Conservation (phyloP, 805 yeast genomes). For the Candida krabiensis region DNA sequence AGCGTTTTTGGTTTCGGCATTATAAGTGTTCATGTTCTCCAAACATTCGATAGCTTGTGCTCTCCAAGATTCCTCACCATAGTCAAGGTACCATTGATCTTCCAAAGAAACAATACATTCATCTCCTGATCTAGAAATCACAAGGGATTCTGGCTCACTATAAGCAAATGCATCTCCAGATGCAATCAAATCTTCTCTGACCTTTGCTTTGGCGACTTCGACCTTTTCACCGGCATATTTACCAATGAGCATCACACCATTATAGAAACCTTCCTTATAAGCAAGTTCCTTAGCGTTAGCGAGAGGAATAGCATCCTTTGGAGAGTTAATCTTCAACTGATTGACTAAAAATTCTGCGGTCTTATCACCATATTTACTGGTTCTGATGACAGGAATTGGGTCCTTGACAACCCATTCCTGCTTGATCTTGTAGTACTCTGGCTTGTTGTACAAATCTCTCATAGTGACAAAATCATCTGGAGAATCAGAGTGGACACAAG, state of each 20-base stretch:
- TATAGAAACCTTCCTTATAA: slow-evolving; percentile 95
- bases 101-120: slow-evolving; percentile 95
- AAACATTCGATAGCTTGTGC: slow-evolving; percentile 77
- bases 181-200: slow-evolving; percentile 76
- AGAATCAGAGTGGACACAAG: slow-evolving; percentile 98
- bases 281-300: slow-evolving; percentile 93
- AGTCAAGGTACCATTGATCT: slow-evolving; percentile 98
- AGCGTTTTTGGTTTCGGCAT: slow-evolving; percentile 82
- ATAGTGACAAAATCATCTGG: slow-evolving; percentile 95
- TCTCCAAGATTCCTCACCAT: slow-evolving; percentile 94
- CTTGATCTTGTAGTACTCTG: slow-evolving; percentile 85
- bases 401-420: slow-evolving; percentile 83
- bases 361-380: slow-evolving; percentile 84
- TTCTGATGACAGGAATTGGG: slow-evolving; percentile 68
- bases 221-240: slow-evolving; percentile 86
- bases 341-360: slow-evolving; percentile 85
- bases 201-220: slow-evolving; percentile 86
- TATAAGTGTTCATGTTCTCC: slow-evolving; percentile 70
- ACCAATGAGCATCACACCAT: slow-evolving; percentile 80
- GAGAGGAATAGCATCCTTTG: slow-evolving; percentile 84
- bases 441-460: slow-evolving; percentile 79
- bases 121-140: slow-evolving; percentile 94
- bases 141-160: slow-evolving; percentile 90
- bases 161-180: slow-evolving; percentile 82
- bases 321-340: slow-evolving; percentile 88